Percentiles rank a stretch among this genome's conserved stretches.
phyloP scores from a whole-genome alignment of 2,329 filamentous ascomycete species.

The Fusarium caatingaense region DNA sequence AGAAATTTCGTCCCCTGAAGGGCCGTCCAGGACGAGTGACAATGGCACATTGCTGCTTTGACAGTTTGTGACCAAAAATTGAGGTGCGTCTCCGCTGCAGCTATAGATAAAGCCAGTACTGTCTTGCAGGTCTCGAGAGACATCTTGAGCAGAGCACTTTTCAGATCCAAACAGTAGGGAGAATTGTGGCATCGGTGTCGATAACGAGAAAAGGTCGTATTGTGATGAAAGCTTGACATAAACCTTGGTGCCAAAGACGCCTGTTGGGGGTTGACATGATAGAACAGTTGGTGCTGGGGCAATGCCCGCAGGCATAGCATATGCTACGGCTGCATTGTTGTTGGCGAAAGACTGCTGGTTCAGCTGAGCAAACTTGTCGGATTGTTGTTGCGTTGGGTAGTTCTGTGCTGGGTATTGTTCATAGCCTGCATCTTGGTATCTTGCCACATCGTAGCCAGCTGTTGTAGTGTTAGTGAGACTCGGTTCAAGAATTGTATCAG shows the following conservation, averaged over 20 bases:
- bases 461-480: slow-evolving; percentile 25
- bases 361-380: slow-evolving; percentile 64
- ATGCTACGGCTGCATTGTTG: slow-evolving; percentile 71
- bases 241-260: slow-evolving; percentile 76
- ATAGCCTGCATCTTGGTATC: slow-evolving; percentile 69
- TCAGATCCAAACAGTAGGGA: slow-evolving; percentile 83
- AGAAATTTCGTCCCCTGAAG: slow-evolving; percentile 65
- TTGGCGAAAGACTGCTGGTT: slow-evolving; percentile 68
- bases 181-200: slow-evolving; percentile 66
- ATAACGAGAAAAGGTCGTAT: slow-evolving; percentile 75
- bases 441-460: slow-evolving; percentile 69
- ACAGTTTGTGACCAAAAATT: slow-evolving; percentile 63
- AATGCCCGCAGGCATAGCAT: slow-evolving; percentile 69
- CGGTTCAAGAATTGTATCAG: neutral
- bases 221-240: slow-evolving; percentile 79
- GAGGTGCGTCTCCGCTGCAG: slow-evolving; percentile 78
- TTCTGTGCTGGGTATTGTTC: slow-evolving; percentile 63
- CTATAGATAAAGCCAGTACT: slow-evolving; percentile 74
- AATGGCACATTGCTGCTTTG: slow-evolving; percentile 64
- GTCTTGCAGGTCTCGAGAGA: slow-evolving; percentile 71
- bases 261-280: slow-evolving; percentile 76
- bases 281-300: slow-evolving; percentile 65
- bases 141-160: slow-evolving; percentile 69
- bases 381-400: slow-evolving; percentile 60
- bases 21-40: slow-evolving; percentile 64